Percentiles rank a stretch among this genome's conserved stretches.
Conservation (phyloP, 2,329 filamentous ascomycete species). For the Pseudocercospora vitis region DNA sequence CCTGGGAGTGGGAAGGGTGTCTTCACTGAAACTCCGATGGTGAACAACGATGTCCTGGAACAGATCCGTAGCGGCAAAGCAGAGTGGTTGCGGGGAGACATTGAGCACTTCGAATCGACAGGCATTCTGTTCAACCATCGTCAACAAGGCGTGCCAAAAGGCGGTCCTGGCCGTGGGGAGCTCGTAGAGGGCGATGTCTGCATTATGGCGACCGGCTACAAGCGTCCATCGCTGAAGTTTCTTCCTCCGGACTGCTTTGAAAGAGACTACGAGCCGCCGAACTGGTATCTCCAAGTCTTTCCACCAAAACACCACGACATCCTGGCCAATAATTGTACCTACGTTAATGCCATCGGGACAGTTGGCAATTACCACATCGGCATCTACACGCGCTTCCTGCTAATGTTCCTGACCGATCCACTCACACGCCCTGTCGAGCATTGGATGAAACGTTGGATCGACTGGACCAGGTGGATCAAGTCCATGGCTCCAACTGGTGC, state of each 20-base stretch:
- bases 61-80: constrained; percentile 70
- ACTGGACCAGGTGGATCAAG: constrained; percentile 76
- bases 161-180: constrained; percentile 69
- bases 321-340: constrained; percentile 81
- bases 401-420: constrained; percentile 83
- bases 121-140: constrained; percentile 73
- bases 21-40: constrained; percentile 71
- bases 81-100: constrained; percentile 79
- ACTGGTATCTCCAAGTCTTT: constrained; percentile 88
- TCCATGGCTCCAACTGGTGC: constrained; percentile 67
- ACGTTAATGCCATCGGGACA: constrained; percentile 74
- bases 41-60: constrained; percentile 73
- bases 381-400: constrained; percentile 79
- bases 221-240: constrained; percentile 71
- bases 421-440: constrained; percentile 68
- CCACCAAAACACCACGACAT: constrained; percentile 71
- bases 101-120: constrained; percentile 61
- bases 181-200: constrained; percentile 71
- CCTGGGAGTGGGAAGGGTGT: constrained; percentile 59
- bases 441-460: constrained; percentile 85
- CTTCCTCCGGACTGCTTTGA: constrained; percentile 71
- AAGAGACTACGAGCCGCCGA: constrained; percentile 73
- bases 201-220: constrained; percentile 80
- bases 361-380: constrained; percentile 88
- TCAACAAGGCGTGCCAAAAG: constrained; percentile 67